Percentiles rank a stretch among this genome's conserved stretches.
Conservation (phyloP, 805 yeast genomes). For the Kazachstania africana region DNA sequence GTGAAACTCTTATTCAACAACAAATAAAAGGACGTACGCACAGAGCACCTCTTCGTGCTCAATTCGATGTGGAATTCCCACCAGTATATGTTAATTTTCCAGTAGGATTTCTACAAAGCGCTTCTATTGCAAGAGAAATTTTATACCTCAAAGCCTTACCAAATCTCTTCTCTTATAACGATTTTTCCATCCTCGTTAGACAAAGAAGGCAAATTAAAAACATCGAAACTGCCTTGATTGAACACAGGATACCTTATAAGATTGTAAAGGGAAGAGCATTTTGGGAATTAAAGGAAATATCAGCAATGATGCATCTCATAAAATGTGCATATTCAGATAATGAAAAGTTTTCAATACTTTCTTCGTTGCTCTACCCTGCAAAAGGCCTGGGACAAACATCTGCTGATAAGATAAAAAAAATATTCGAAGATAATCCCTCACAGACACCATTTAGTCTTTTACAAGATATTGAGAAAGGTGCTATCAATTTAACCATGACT, state of each 20-base stretch:
- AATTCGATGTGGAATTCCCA: slow-evolving; percentile 30
- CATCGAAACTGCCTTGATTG: slow-evolving; percentile 53
- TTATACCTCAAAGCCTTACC: slow-evolving; percentile 35
- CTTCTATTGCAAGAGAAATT: slow-evolving; percentile 46
- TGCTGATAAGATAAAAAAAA: slow-evolving; percentile 20
- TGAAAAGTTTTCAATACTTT: slow-evolving; percentile 48
- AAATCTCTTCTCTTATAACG: slow-evolving; percentile 36
- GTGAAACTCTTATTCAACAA: slow-evolving; percentile 55
- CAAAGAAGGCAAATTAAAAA: slow-evolving; percentile 48
- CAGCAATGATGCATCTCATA: slow-evolving; percentile 49
- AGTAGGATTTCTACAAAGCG: slow-evolving; percentile 43
- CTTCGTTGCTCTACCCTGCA: slow-evolving; percentile 49
- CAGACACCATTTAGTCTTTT: slow-evolving; percentile 9
- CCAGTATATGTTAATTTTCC: slow-evolving; percentile 35
- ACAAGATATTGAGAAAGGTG: slow-evolving; percentile 5
- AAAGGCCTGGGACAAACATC: slow-evolving; percentile 58
- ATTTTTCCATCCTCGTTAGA: slow-evolving; percentile 63
- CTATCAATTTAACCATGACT: slow-evolving; percentile 8
- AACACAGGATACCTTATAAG: slow-evolving; percentile 46
- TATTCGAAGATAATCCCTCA: slow-evolving; percentile 6
- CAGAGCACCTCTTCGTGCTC: slow-evolving; percentile 37
- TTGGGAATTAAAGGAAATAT: slow-evolving; percentile 68
- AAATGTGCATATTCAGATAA: slow-evolving; percentile 45
- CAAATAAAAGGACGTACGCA: slow-evolving; percentile 32
- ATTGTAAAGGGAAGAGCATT: slow-evolving; percentile 67